Evolutionary conservation across 1,284 basidiomycete genomes (phyloP).

Genomic region (Leccinum fuscescens): DNA sequence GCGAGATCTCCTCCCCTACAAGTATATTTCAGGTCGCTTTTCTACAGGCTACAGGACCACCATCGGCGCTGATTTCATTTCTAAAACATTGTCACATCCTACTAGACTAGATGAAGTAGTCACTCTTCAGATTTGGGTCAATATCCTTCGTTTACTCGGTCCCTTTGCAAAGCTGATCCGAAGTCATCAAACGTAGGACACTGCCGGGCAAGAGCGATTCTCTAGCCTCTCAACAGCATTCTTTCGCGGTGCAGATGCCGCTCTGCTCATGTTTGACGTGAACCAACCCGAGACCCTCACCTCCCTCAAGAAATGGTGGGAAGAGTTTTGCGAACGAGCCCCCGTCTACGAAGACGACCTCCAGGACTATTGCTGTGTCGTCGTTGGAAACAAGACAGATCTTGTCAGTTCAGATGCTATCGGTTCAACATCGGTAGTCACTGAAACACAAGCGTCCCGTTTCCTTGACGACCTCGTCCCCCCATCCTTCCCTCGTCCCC

Average conservation of each 20-base stretch:
- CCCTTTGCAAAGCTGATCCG: constrained; percentile 10
- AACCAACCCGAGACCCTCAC: constrained; percentile 59
- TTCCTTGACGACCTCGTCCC: constrained; percentile 63
- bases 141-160: constrained; percentile 24
- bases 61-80: constrained; percentile 82
- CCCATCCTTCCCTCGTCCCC: constrained; percentile 45
- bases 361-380: constrained; percentile 65
- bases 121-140: constrained; percentile 77
- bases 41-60: constrained; percentile 75
- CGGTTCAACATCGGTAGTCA: constrained; percentile 24
- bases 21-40: constrained; percentile 77
- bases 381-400: constrained; percentile 82
- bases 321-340: constrained; percentile 63
- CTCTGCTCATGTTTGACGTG: constrained; percentile 77
- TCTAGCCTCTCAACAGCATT: constrained; percentile 77
- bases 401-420: constrained; percentile 28
- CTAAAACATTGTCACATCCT: constrained; percentile 66
- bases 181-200: constrained; percentile 47
- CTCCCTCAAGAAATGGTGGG: constrained; percentile 72
- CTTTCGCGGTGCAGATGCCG: constrained; percentile 80
- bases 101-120: constrained; percentile 51
- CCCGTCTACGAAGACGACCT: constrained; percentile 64
- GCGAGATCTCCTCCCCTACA: constrained; percentile 1
- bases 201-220: constrained; percentile 82
- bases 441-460: constrained; percentile 37